A percentile compares a stretch with the other conserved stretches of the same genome.
Conservation (phyloP, 352 stramenopile species). For the Blastocystis sp. region DNA sequence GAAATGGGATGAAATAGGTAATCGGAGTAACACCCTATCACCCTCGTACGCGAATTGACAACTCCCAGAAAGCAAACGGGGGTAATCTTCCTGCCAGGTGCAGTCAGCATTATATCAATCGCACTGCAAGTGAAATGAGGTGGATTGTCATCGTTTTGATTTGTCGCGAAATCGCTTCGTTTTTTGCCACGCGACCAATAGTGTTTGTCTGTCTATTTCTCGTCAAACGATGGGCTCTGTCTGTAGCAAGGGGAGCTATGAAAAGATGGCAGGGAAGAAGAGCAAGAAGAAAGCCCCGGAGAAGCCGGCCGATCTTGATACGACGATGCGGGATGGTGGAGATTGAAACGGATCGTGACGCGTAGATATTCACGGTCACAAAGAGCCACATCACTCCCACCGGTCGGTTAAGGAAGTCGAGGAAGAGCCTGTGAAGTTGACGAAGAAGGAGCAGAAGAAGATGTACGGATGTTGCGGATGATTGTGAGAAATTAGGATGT, state of each 20-base stretch:
- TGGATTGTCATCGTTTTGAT: too few relatives aligned
- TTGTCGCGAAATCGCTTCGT: neutral
- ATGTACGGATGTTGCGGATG: neutral
- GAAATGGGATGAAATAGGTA: too few relatives aligned
- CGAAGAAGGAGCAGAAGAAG: conserved; percentile 1
- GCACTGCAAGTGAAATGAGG: too few relatives aligned
- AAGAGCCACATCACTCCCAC: conserved; percentile 13
- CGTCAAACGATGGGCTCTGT: conserved; percentile 32
- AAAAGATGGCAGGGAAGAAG: conserved; percentile 53
- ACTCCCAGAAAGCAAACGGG: too few relatives aligned
- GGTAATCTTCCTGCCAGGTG: too few relatives aligned
- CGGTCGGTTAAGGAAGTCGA: neutral
- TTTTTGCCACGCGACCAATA: neutral
- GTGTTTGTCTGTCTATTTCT: neutral
- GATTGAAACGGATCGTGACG: neutral
- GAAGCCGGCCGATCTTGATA: conserved; percentile 52
- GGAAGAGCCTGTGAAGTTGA: neutral
- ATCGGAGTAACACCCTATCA: too few relatives aligned
- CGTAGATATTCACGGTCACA: conserved; percentile 27
- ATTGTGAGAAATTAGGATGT: conserved; percentile 28
- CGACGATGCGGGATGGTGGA: conserved; percentile 56
- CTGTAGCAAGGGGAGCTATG: conserved; percentile 68
- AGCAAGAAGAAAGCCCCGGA: conserved; percentile 8
- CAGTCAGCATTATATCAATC: too few relatives aligned
- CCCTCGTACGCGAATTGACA: too few relatives aligned